Evolutionary conservation across 1,284 basidiomycete species (phyloP), one percentile per base, ranked within the genome.

Genomic region (Cryptococcus jaspeensis): DNA sequence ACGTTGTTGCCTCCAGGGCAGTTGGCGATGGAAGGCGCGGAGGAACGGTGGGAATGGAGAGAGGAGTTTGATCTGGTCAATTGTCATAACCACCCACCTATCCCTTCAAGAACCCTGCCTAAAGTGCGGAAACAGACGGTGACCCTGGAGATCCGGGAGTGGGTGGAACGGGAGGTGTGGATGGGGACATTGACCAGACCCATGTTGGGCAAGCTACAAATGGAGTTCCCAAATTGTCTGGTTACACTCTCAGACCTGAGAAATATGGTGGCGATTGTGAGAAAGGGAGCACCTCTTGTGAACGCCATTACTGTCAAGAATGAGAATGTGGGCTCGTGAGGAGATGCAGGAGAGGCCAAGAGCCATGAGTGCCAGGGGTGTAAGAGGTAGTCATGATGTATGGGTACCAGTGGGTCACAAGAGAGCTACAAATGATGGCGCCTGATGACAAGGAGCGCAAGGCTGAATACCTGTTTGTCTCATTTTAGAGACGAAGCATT

Each of bases 71-170:
- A 48, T 18, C 46, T 48, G 5, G 35, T 48, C 28, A 48, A 48
- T 35, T 9, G 7, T 32, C 46, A 48, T 22, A 48, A 48, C 32
- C 46, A 48, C 46, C 46, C 46, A 15, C 46, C 46, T 9, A 48
- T 48, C 35, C 13, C 20, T 11, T 35, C 46, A 16, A 48, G 25
- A 23, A 18, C 35, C 25, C 35, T 36, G 11, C 46, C 46, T 15
- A 48, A 48, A 32, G 46, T 22, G 16, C 46, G 46, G 37, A 25
- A 48, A 11, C 13, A 22, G 23, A 48, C 46, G 18, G 37, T 48
- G n/a, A 48, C 46, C 8, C 46, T 28, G 6, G n/a, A 48, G 20
- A 28, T 48, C 28, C 35, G 20, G 28, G 46, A 48, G 46, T 48
- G 35, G 15, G 25, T 48, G n/a, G 35, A 48, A 13, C 35, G 15